Percentiles rank a stretch among this genome's conserved stretches.
phyloP scores from a whole-genome alignment of 345 rosid genomes.

The Combretum micranthum region DNA sequence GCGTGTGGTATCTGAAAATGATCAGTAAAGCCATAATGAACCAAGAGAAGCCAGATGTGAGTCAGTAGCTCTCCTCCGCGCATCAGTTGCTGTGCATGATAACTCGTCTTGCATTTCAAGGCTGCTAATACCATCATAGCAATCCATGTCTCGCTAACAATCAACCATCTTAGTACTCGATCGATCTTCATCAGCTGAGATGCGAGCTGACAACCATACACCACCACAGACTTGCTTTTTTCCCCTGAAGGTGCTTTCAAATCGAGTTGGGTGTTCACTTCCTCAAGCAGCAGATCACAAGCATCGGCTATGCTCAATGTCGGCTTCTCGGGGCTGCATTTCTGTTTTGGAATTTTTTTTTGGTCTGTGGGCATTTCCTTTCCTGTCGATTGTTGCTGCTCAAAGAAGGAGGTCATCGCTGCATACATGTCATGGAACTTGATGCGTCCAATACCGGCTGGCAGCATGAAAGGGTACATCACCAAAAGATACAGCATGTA shows the following conservation, averaged over 20 bases:
- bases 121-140: constrained; percentile 15
- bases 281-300: neutral
- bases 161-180: no score
- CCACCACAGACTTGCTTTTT: constrained; percentile 25
- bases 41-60: constrained; percentile 44
- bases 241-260: constrained; percentile 13
- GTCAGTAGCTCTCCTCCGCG: constrained; percentile 54
- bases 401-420: constrained; percentile 1
- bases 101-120: constrained; percentile 10
- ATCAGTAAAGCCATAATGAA: constrained; percentile 50
- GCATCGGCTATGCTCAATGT: neutral
- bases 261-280: constrained; percentile 10
- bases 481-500: constrained; percentile 12
- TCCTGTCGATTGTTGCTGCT: no score
- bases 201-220: constrained; percentile 19
- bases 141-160: constrained; percentile 10
- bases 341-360: no score
- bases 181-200: neutral
- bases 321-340: no score
- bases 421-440: constrained; percentile 8
- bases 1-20: constrained; percentile 26
- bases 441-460: constrained; percentile 1
- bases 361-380: no score
- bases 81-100: constrained; percentile 40
- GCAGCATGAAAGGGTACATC: constrained; percentile 3